These are phyloP conservation scores for Neoscytalidium dimidiatum DNA, from an alignment of 2,329 filamentous ascomycete species.

Conservation along the genomic window DNA sequence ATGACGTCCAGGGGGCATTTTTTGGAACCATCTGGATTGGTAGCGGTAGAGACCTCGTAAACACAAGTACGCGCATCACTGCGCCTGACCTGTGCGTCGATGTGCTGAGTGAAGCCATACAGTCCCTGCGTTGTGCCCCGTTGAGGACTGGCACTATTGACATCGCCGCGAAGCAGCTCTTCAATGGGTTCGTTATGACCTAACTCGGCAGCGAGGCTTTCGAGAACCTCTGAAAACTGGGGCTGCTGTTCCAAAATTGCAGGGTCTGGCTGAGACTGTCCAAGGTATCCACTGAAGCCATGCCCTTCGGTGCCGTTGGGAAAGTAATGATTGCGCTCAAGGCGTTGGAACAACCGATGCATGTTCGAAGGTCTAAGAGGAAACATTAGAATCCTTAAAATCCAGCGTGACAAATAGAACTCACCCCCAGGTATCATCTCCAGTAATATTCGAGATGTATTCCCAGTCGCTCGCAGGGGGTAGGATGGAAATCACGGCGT, in stretches of 20 bases:
- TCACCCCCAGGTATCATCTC: conserved; percentile 57
- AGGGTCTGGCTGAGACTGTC: conserved; percentile 36
- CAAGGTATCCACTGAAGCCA: conserved; percentile 60
- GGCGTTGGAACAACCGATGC: conserved; percentile 55
- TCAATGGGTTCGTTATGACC: background rate
- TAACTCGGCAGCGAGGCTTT: background rate
- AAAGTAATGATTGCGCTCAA: conserved; percentile 59
- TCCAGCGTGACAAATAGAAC: background rate
- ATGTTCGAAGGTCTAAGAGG: conserved; percentile 52
- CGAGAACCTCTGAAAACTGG: background rate
- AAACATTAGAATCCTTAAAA: conserved; percentile 6
- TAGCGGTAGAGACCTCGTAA: conserved; percentile 45
- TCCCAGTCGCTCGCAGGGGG: conserved; percentile 63
- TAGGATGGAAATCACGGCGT: conserved; percentile 61
- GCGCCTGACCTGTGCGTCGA: conserved; percentile 48
- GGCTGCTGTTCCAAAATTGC: background rate
- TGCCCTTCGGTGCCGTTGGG: conserved; percentile 49
- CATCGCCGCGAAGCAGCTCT: background rate
- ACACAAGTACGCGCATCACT: conserved; percentile 60
- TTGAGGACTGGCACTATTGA: background rate
- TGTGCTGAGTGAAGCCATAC: conserved; percentile 56
- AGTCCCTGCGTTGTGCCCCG: conserved; percentile 49
- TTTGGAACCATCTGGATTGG: conserved; percentile 29
- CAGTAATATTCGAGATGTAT: conserved; percentile 58
- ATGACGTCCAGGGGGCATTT: conserved; percentile 60